These are phyloP conservation scores for Backusella australiensis DNA, from an alignment of 192 early-diverging fungal species.

Conservation along the genomic window DNA sequence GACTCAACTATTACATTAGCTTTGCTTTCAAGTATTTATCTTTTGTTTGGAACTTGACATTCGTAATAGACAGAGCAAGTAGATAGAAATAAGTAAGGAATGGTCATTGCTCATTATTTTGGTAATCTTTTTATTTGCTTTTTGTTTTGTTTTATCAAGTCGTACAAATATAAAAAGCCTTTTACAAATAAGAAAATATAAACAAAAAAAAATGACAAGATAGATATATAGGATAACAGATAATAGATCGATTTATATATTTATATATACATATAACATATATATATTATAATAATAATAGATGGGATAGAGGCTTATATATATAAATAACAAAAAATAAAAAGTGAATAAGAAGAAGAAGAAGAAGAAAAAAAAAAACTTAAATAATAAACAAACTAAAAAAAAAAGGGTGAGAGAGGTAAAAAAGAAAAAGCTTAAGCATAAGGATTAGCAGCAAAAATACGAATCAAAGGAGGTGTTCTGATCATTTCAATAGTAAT, in stretches of 20 bases:
- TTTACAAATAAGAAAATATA: not conserved
- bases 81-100: no score
- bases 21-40: no score
- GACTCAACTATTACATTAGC: no score
- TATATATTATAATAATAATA: not conserved
- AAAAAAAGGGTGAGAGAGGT: no score
- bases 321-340: not conserved
- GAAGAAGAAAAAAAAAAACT: not conserved
- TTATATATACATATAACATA: not conserved
- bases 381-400: not conserved
- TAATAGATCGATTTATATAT: not conserved
- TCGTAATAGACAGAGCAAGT: no score
- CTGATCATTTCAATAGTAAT: slow-evolving; percentile 49
- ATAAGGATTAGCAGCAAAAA: slow-evolving; percentile 51
- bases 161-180: not conserved
- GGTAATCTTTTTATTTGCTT: not conserved
- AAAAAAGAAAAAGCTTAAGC: not conserved
- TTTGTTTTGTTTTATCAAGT: not conserved
- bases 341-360: not conserved
- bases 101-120: not conserved
- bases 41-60: no score
- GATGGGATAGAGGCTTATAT: not conserved
- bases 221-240: not conserved
- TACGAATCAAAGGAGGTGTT: slow-evolving; percentile 54
- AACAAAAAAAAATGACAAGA: not conserved